These are phyloP conservation scores for Eremochloa ophiuroides DNA, from an alignment of 176 grass and related monocot genomes.

Conservation along the genomic window DNA sequence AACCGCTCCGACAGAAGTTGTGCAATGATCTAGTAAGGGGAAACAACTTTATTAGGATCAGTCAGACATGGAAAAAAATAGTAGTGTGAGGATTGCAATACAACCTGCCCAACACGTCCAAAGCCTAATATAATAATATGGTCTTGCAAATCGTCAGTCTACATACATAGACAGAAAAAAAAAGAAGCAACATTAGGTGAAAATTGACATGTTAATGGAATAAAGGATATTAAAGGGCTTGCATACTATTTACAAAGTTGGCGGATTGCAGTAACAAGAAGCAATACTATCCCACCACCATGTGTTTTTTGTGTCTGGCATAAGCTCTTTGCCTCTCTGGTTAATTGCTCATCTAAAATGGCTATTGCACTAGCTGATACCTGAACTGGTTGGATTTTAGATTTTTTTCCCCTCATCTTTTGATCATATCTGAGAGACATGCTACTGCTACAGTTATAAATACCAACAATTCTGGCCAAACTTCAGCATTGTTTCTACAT, in stretches of 20 bases:
- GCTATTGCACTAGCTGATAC: neutral
- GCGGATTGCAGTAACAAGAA: constrained; percentile 6
- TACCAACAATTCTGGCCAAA: neutral
- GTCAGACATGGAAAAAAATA: constrained; percentile 5
- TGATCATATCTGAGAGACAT: neutral
- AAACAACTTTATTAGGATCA: constrained; percentile 9
- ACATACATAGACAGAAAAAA: constrained; percentile 31
- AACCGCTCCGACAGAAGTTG: constrained; percentile 95
- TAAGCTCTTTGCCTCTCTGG: neutral
- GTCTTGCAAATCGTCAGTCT: constrained; percentile 99
- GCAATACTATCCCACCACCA: neutral
- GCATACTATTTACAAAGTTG: neutral
- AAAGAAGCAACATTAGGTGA: constrained; percentile 18
- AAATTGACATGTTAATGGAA: constrained; percentile 19
- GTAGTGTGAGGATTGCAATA: constrained; percentile 19
- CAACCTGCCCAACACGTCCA: constrained; percentile 97
- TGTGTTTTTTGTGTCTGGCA: neutral
- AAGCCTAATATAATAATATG: constrained; percentile 99
- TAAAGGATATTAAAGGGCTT: constrained; percentile 14
- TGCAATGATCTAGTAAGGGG: constrained; percentile 60
- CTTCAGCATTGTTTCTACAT: neutral
- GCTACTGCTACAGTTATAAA: neutral
- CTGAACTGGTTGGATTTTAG: neutral
- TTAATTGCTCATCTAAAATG: neutral
- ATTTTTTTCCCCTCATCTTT: neutral